A percentile compares a stretch with the other conserved stretches of the same genome.
Conservation (phyloP, 305 asterid genomes). For the Euphrasia arctica region DNA sequence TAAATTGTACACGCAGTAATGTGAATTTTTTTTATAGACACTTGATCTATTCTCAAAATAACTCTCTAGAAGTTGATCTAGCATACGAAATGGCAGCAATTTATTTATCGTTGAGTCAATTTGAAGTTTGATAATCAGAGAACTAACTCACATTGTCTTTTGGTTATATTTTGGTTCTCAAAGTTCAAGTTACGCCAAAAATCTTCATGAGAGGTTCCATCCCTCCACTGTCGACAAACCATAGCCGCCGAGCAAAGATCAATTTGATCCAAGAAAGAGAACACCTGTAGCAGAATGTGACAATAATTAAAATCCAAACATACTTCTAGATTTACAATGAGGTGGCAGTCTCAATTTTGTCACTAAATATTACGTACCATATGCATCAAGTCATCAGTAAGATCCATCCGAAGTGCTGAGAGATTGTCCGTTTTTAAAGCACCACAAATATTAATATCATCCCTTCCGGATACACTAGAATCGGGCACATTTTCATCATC, state of each 20-base stretch:
- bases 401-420: constrained; percentile 59
- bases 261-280: constrained; percentile 68
- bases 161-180: constrained; percentile 35
- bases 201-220: constrained; percentile 73
- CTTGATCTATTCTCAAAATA: constrained; percentile 1
- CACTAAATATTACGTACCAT: constrained; percentile 41
- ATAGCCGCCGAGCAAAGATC: constrained; percentile 69
- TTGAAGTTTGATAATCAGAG: constrained; percentile 9
- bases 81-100: constrained; percentile 6
- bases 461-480: constrained; percentile 30
- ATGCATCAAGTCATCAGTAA: constrained; percentile 77
- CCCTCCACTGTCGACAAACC: constrained; percentile 84
- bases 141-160: constrained; percentile 52
- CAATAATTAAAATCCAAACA: constrained; percentile 1
- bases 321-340: constrained; percentile 5
- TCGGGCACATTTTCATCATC: constrained; percentile 31
- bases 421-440: constrained; percentile 31
- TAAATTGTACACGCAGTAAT: neutral
- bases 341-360: neutral
- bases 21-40: neutral
- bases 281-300: constrained; percentile 44
- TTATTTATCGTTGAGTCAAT: constrained; percentile 5
- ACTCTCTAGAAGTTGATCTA: constrained; percentile 11
- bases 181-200: constrained; percentile 73
- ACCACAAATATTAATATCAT: constrained; percentile 33